phyloP scores from a whole-genome alignment of 1,139 yeast genomes.

The Yamadazyma jaroonii region DNA sequence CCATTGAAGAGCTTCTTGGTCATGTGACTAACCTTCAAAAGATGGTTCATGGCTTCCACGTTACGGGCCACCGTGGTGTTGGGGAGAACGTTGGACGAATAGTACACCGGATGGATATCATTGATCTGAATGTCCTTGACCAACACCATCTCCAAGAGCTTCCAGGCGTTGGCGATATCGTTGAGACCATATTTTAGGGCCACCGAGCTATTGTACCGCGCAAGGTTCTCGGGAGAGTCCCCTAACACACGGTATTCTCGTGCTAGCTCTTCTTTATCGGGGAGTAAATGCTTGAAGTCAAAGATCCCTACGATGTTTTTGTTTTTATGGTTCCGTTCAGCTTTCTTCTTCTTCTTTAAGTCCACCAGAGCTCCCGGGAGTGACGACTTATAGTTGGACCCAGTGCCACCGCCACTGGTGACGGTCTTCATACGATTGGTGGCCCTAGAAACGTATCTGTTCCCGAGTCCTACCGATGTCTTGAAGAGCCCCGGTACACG shows the following conservation, averaged over 20 bases:
- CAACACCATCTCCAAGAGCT: conserved; percentile 50
- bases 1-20: conserved; percentile 16
- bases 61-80: conserved; percentile 12
- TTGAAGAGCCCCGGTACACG: conserved; percentile 45
- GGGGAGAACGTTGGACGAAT: conserved; percentile 9
- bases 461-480: conserved; percentile 40
- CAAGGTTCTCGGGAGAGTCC: conserved; percentile 60
- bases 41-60: conserved; percentile 17
- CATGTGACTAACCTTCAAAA: conserved; percentile 16
- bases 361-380: conserved; percentile 15
- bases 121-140: conserved; percentile 26
- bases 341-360: conserved; percentile 14
- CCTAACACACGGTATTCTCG: conserved; percentile 72
- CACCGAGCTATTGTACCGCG: conserved; percentile 67
- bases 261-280: conserved; percentile 77
- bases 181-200: conserved; percentile 62
- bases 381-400: conserved; percentile 15
- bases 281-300: conserved; percentile 70
- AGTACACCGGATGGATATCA: conserved; percentile 15
- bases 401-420: conserved; percentile 14
- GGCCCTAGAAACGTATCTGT: conserved; percentile 19
- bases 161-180: conserved; percentile 79
- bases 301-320: conserved; percentile 59
- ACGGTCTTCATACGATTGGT: conserved; percentile 19
- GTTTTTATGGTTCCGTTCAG: conserved; percentile 20